Evolutionary conservation across 1,284 basidiomycete genomes (phyloP).

Genomic region (Sanghuangporus sanghuang): DNA sequence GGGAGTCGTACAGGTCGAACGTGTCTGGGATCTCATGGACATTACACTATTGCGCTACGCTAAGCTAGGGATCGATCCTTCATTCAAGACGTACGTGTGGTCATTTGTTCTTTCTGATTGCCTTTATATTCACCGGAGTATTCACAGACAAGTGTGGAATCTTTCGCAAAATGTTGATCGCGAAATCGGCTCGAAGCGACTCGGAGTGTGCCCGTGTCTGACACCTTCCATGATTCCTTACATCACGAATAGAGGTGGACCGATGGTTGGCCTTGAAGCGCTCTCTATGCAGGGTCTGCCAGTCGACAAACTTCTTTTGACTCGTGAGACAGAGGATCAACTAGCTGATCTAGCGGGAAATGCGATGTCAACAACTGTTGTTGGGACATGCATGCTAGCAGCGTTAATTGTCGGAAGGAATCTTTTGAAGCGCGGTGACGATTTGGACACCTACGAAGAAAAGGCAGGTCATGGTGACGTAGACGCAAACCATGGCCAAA

Average conservation of each 20-base stretch:
- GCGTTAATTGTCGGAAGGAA: slow-evolving; percentile 68
- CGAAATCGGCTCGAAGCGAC: slow-evolving; percentile 73
- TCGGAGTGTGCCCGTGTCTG: slow-evolving; percentile 87
- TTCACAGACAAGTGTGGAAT: slow-evolving; percentile 82
- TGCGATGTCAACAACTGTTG: slow-evolving; percentile 96
- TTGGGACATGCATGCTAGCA: slow-evolving; percentile 85
- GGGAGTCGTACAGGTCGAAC: slow-evolving; percentile 86
- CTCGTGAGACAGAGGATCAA: slow-evolving; percentile 90
- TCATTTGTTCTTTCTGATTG: not conserved
- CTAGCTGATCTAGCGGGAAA: slow-evolving; percentile 93
- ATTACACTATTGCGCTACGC: slow-evolving; percentile 84
- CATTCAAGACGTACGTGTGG: slow-evolving; percentile 73
- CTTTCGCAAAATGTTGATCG: slow-evolving; percentile 96
- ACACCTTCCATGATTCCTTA: slow-evolving; percentile 97
- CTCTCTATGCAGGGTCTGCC: slow-evolving; percentile 92
- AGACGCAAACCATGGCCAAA: slow-evolving; percentile 34
- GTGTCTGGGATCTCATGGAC: slow-evolving; percentile 93
- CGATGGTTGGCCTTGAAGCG: slow-evolving; percentile 90
- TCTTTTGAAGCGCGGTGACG: slow-evolving; percentile 60
- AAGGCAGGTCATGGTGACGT: slow-evolving; percentile 39
- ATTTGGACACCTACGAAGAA: slow-evolving; percentile 57
- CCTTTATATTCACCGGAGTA: slow-evolving; percentile 8
- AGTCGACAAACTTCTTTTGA: slow-evolving; percentile 86
- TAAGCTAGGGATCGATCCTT: slow-evolving; percentile 75
- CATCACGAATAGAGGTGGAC: slow-evolving; percentile 94